Base-by-base conservation (phyloP, 345 rosid species). In the Toxicodendron radicans region DNA sequence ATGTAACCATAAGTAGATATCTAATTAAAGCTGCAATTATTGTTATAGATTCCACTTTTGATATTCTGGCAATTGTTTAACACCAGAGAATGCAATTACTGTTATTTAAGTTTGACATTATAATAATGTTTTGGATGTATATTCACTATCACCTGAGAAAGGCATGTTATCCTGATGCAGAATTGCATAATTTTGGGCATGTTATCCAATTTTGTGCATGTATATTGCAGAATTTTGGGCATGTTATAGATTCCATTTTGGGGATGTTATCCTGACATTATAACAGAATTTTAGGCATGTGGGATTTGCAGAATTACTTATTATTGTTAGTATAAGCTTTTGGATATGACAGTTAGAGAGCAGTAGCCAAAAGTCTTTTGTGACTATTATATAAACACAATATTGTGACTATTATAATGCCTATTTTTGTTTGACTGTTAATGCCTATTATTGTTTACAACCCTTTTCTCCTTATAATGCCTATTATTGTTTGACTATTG, bases 81-180 rank as follows among this genome's bases (percentile, higher is more conserved):
- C 49, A 68, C 60, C 48, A 61, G 48, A 62, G 61, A 53, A 59
- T 71, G 65, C 38, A 73, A 68, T 66, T 64, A n/a, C n/a, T n/a
- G n/a, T n/a, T n/a, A n/a, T n/a, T n/a, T n/a, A n/a, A n/a, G n/a
- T n/a, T n/a, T n/a, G 13, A 41, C 46, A 45, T 54, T 68, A 24
- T 35, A 53, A 48, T 21, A 64, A 27, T 23, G 41, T 63, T 77
- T 70, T 81, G 89, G 73, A 74, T 68, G 82, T 68, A 84, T 75
- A 58, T 64, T 75, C 58, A 70, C 62, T 64, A 76, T 79, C 88
- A 81, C 86, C 84, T 88, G 89, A 81, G 80, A 49, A 48, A n/a
- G 77, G 69, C 73, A 73, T 61, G 81, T 72, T 61, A 75, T 21
- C 53, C 74, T 68, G 80, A 65, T 10, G 23, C 38, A 73, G 85